Evolutionary conservation across 257 asterid genomes (phyloP).

Genomic region (Solanum piurae): DNA sequence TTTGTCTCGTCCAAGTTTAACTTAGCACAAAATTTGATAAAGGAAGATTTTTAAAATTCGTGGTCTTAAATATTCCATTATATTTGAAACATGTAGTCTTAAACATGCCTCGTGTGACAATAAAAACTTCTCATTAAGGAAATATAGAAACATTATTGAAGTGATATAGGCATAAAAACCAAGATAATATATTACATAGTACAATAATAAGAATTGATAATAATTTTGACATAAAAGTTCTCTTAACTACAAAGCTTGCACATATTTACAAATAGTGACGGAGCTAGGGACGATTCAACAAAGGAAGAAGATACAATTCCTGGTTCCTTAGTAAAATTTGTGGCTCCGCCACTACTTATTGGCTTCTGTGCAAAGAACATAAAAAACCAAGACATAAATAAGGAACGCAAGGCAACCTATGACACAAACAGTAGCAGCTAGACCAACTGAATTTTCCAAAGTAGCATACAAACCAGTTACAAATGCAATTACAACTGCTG

Average conservation of each 20-base stretch:
- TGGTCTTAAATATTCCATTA: not conserved
- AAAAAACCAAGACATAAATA: not conserved
- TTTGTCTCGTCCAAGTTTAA: not conserved
- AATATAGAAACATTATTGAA: not conserved
- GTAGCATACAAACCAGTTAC: not conserved
- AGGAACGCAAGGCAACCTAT: not conserved
- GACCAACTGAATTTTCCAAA: not conserved
- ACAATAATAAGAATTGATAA: not conserved
- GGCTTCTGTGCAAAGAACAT: fast-evolving
- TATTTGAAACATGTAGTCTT: not conserved
- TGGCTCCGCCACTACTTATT: not conserved
- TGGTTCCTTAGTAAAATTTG: not conserved
- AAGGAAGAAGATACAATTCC: not conserved
- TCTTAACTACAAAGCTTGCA: not conserved
- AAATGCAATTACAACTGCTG: not conserved
- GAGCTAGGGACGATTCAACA: not conserved
- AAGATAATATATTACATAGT: not conserved
- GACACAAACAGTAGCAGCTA: not conserved
- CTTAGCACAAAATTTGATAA: not conserved
- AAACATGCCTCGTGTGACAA: not conserved
- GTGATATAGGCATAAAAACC: not conserved
- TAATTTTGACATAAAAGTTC: not conserved
- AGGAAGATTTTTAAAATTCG: not conserved
- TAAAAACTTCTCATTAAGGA: not conserved
- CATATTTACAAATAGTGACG: not conserved